Evolutionary conservation across 2,329 filamentous ascomycete species (phyloP).

Genomic region (Fusarium chlamydosporum): DNA sequence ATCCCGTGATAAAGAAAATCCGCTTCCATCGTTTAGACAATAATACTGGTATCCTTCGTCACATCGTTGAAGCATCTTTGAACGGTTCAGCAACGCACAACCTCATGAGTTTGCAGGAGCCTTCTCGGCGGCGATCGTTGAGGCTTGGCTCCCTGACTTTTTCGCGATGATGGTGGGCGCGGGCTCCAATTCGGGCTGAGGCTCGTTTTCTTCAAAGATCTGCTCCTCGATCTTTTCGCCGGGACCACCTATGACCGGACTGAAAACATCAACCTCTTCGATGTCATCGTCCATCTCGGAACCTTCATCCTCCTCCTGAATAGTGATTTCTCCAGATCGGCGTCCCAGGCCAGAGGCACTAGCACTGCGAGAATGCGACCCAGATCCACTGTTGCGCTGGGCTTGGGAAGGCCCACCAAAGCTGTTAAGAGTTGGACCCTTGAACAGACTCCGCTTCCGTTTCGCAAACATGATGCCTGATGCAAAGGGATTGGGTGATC

Average conservation of each 20-base stretch:
- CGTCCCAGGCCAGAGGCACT: constrained; percentile 75
- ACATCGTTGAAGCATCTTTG: constrained; percentile 44
- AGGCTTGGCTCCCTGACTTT: constrained; percentile 10
- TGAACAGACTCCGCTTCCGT: constrained; percentile 84
- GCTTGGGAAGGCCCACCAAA: constrained; percentile 60
- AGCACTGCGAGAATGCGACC: constrained; percentile 68
- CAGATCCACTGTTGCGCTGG: constrained; percentile 55
- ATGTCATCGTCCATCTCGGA: constrained; percentile 62
- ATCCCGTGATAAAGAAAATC: constrained; percentile 27
- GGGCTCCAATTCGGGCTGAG: constrained; percentile 40
- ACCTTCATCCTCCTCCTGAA: constrained; percentile 75
- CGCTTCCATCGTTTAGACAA: constrained; percentile 29
- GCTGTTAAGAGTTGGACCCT: constrained; percentile 78
- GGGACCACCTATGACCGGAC: constrained; percentile 62
- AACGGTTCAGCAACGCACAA: constrained; percentile 9
- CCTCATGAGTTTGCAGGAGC: constrained; percentile 23
- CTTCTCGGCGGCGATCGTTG: constrained; percentile 32
- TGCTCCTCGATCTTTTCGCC: constrained; percentile 64
- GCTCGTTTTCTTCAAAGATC: constrained; percentile 61
- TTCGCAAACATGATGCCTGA: constrained; percentile 83
- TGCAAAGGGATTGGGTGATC: constrained; percentile 71
- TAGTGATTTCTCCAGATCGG: constrained; percentile 81
- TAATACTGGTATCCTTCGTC: constrained; percentile 47
- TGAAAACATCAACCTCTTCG: constrained; percentile 73
- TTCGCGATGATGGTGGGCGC: constrained; percentile 41